A percentile compares a stretch with the other conserved stretches of the same genome.
These are phyloP conservation scores for Corrigiola litoralis DNA, from an alignment of 179 eudicot genomes.

Conservation along the genomic window DNA sequence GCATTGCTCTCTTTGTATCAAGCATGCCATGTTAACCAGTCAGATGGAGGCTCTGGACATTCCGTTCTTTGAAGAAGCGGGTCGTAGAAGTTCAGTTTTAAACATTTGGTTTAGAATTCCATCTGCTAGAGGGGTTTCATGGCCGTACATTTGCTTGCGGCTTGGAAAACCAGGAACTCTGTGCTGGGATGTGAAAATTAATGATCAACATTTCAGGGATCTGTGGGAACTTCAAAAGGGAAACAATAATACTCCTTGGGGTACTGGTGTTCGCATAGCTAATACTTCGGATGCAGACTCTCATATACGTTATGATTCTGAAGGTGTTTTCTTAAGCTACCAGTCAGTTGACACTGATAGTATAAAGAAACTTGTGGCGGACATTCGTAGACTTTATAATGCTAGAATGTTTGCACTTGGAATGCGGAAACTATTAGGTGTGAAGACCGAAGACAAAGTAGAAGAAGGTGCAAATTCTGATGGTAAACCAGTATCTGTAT, in stretches of 20 bases:
- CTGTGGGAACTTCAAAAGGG: slow-evolving; percentile 98
- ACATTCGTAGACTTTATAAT: slow-evolving; percentile 80
- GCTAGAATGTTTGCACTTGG: slow-evolving; percentile 91
- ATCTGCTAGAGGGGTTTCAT: slow-evolving; percentile 62
- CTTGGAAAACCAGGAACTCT: slow-evolving; percentile 91
- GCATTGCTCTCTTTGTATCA: slow-evolving; percentile 93
- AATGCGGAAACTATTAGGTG: slow-evolving; percentile 86
- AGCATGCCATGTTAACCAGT: slow-evolving; percentile 90
- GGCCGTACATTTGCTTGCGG: slow-evolving; percentile 85
- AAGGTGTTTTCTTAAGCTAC: slow-evolving; percentile 87
- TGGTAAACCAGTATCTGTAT: slow-evolving; percentile 38
- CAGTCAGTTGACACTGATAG: slow-evolving; percentile 86
- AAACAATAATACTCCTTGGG: slow-evolving; percentile 73
- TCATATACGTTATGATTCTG: slow-evolving; percentile 86
- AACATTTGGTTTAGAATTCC: slow-evolving; percentile 92
- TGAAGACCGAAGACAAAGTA: slow-evolving; percentile 52
- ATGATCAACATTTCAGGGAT: slow-evolving; percentile 87
- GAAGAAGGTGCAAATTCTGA: slow-evolving; percentile 60
- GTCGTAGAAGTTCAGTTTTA: slow-evolving; percentile 59
- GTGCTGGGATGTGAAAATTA: slow-evolving; percentile 97
- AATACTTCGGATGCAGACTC: slow-evolving; percentile 90
- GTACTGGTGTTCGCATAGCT: slow-evolving; percentile 86
- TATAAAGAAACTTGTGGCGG: slow-evolving; percentile 84
- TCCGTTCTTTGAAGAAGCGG: slow-evolving; percentile 85
- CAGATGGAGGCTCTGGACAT: slow-evolving; percentile 93